Conservation (phyloP, 441 rosid species). For the Syzygium malaccense region DNA sequence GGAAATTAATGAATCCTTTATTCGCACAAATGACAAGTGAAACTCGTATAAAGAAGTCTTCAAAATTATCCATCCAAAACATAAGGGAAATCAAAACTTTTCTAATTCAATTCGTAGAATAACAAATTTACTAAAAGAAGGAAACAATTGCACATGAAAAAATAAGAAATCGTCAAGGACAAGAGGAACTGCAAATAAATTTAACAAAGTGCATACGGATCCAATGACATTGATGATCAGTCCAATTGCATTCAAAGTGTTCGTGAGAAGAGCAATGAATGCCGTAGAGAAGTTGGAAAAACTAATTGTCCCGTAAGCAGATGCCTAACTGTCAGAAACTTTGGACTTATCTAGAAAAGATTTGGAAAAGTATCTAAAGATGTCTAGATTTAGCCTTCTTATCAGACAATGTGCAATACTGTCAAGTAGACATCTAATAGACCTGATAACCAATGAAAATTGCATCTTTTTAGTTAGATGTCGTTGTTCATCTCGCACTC, state of each 20-base stretch:
- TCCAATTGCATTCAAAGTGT: not conserved
- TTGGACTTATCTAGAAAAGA: not conserved
- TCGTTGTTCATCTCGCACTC: not conserved
- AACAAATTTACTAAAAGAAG: not conserved
- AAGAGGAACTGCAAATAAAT: not conserved
- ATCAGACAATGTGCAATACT: not conserved
- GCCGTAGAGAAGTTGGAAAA: not conserved
- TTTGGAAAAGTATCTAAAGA: not conserved
- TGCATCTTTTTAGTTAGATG: not conserved
- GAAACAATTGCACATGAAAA: not conserved
- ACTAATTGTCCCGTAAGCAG: not conserved
- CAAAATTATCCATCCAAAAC: not conserved
- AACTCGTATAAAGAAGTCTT: not conserved
- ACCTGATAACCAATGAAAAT: not conserved
- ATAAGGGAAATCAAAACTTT: not conserved
- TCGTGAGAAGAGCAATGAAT: not conserved
- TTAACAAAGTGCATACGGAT: not conserved
- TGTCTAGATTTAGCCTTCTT: not conserved
- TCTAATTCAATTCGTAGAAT: not conserved
- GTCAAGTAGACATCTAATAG: not conserved
- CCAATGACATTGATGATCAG: not conserved
- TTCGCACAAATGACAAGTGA: not conserved
- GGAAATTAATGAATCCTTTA: slow-evolving; percentile 11
- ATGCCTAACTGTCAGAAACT: not conserved
- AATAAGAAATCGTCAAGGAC: not conserved